These are phyloP conservation scores for Neofusicoccum umdonicola DNA, from an alignment of 2,329 filamentous ascomycete species.

Conservation along the genomic window DNA sequence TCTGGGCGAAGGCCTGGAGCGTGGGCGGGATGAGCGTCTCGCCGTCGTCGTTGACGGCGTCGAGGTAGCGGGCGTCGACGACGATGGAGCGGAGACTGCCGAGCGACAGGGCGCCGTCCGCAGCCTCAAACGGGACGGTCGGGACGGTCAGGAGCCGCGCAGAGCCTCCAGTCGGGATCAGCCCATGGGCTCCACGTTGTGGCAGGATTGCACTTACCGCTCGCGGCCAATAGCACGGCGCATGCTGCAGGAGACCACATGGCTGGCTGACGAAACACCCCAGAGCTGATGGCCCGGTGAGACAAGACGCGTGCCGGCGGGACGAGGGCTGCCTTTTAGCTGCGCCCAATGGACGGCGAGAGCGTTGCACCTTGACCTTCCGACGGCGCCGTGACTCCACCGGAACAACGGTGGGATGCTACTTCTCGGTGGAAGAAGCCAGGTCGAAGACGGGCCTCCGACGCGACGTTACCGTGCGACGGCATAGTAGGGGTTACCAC, in stretches of 20 bases:
- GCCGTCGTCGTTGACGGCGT: slow-evolving; percentile 44
- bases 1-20: slow-evolving; percentile 47
- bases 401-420: neutral
- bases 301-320: neutral
- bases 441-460: neutral
- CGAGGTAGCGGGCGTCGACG: slow-evolving; percentile 45
- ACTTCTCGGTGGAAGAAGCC: neutral
- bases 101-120: slow-evolving; percentile 18
- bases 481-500: neutral
- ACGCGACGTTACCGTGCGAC: slow-evolving; percentile 7
- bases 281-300: too few species aligned
- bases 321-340: neutral
- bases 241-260: neutral
- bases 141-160: slow-evolving; percentile 20
- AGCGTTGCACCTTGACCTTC: neutral
- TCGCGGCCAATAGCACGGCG: neutral
- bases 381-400: neutral
- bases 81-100: slow-evolving; percentile 33
- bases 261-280: neutral
- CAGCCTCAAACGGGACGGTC: slow-evolving; percentile 18
- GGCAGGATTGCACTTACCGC: neutral
- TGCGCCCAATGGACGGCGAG: neutral
- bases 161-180: neutral
- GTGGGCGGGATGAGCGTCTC: slow-evolving; percentile 49
- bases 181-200: neutral